phyloP scores from a whole-genome alignment of 768 basidiomycete genomes.

The Naganishia vaughanmartiniae region DNA sequence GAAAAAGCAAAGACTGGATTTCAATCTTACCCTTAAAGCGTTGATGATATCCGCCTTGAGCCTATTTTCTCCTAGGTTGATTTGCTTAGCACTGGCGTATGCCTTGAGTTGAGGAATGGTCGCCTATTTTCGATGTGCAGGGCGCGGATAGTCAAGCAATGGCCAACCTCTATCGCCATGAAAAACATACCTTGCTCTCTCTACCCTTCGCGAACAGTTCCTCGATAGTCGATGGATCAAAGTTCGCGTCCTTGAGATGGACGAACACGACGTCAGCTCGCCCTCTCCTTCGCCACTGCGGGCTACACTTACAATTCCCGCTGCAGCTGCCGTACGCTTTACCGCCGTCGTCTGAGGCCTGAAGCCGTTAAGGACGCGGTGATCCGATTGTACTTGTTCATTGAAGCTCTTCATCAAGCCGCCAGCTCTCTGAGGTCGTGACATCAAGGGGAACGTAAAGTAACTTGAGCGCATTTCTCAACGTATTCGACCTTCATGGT shows the following conservation, averaged over 20 bases:
- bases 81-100: background rate
- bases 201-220: conserved; percentile 63
- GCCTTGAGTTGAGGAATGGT: conserved; percentile 78
- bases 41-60: conserved; percentile 14
- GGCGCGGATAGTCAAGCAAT: conserved; percentile 26
- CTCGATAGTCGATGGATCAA: conserved; percentile 72
- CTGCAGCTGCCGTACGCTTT: conserved; percentile 56
- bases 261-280: background rate
- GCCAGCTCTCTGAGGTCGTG: conserved; percentile 63
- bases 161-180: background rate
- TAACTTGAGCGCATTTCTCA: background rate
- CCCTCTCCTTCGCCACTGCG: background rate
- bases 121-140: conserved; percentile 56
- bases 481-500: background rate
- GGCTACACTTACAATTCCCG: background rate
- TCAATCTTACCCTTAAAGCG: background rate
- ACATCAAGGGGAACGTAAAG: conserved; percentile 19
- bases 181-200: conserved; percentile 62
- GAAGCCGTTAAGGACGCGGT: conserved; percentile 59
- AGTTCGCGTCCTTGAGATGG: conserved; percentile 55
- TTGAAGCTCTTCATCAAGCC: conserved; percentile 71
- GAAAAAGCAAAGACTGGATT: too few relatives aligned
- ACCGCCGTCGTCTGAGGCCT: conserved; percentile 55
- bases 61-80: background rate
- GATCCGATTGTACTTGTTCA: conserved; percentile 63